Base-by-base conservation (phyloP, 805 yeast genomes). In the Grigorovia transvaalensis region DNA sequence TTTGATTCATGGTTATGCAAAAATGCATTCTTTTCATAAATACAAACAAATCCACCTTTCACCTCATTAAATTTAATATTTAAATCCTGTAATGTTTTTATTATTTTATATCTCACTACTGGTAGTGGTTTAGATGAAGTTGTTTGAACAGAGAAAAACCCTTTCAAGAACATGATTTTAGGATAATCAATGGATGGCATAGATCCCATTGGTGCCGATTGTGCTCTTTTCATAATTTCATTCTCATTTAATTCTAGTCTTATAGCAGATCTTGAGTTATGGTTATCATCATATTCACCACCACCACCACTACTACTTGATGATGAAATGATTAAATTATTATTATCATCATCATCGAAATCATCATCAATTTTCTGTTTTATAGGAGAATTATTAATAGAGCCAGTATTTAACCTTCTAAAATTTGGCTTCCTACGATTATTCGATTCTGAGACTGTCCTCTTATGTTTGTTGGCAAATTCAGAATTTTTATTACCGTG, bases 141-240 rank as follows among this genome's bases (percentile, higher is more conserved):
- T 1, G 96, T 87, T 69, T 89, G 96, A 48, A 90, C 97, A 54
- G 91, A 82, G 69, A 90, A 90, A 63, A 91, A 89, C 1, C 97
- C 97, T 63, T 89, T 88, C 66, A 91, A 75, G 72, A 88, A 88
- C 57, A 90, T 75, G 1, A 95, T 88, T 68, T 83, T 84, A 53
- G 96, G 96, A 64, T 82, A 87, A 63, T 90, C 96, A 65, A 91
- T 88, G 0, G 96, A 88, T 20, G 95, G 96, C 96, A 90, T 89
- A 17, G 84, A 68, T 51, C 85, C 87, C 2, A 82, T 79, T 51
- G 81, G 78, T 12, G 93, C 88, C 53, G 69, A 69, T 11, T 74
- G 72, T 13, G 77, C 77, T 50, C 66, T 65, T 27, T 68, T 69
- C 52, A 79, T 64, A 43, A 79, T 75, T 52, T 75, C 73, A 23